Percentiles rank a stretch among this genome's conserved stretches.
These are phyloP conservation scores for Cardamine resedifolia DNA, from an alignment of 345 rosid genomes.

Conservation along the genomic window DNA sequence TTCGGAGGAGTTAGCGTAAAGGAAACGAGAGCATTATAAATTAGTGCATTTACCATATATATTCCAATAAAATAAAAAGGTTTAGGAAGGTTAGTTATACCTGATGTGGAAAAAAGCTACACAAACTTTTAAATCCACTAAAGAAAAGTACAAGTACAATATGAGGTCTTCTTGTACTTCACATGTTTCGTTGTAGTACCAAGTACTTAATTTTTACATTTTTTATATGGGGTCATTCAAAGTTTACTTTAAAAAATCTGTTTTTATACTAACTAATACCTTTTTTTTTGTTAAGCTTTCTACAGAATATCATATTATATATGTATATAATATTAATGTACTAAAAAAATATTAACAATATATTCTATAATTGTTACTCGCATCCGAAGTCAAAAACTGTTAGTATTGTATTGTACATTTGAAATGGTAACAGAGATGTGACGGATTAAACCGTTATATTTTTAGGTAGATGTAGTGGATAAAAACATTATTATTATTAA, in stretches of 20 bases:
- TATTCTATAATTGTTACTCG: background rate
- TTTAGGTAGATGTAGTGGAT: background rate
- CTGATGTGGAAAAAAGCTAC: conserved; percentile 8
- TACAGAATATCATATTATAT: background rate
- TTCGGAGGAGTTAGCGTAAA: conserved; percentile 39
- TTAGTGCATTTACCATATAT: conserved; percentile 9
- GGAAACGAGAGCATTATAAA: conserved; percentile 34
- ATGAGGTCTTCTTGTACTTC: conserved; percentile 25
- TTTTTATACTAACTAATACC: background rate
- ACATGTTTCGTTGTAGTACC: conserved; percentile 30
- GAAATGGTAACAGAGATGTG: background rate
- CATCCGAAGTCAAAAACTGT: background rate
- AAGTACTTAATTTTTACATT: background rate
- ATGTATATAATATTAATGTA: background rate
- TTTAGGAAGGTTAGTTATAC: conserved; percentile 37
- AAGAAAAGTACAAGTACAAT: conserved; percentile 2
- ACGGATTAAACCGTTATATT: background rate
- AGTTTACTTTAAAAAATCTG: background rate
- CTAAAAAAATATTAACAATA: background rate
- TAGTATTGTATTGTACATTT: background rate
- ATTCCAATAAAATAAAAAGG: conserved; percentile 18
- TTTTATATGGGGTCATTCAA: conserved; percentile 1
- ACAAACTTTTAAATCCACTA: conserved; percentile 28
- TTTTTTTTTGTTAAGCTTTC: background rate
- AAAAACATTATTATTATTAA: too few relatives aligned